A percentile compares a stretch with the other conserved stretches of the same genome.
These are phyloP conservation scores for Trichomonas tenax DNA, from an alignment of 208 protist species.

Conservation along the genomic window DNA sequence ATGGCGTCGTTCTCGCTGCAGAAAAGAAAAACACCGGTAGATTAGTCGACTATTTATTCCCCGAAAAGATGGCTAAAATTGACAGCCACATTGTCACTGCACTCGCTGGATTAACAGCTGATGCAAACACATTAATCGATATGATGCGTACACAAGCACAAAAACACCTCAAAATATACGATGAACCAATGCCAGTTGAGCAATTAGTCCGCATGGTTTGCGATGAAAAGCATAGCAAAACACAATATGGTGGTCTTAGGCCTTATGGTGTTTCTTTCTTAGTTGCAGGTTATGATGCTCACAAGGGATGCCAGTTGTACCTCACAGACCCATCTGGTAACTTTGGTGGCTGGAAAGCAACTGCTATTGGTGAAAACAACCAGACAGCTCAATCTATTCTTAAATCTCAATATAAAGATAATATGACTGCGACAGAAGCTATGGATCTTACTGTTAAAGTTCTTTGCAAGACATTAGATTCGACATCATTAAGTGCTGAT, in stretches of 20 bases:
- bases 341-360: slow-evolving; percentile 76
- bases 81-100: slow-evolving; percentile 55
- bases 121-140: slow-evolving; percentile 94
- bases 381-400: slow-evolving; percentile 81
- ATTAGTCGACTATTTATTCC: slow-evolving; percentile 78
- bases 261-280: slow-evolving; percentile 97
- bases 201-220: slow-evolving; percentile 84
- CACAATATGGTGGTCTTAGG: slow-evolving; percentile 88
- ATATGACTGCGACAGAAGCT: slow-evolving; percentile 59
- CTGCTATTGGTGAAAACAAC: slow-evolving; percentile 89
- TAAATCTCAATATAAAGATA: slow-evolving; percentile 71
- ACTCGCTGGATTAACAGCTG: slow-evolving; percentile 94
- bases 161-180: slow-evolving; percentile 60
- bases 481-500: slow-evolving; percentile 59
- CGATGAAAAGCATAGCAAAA: slow-evolving; percentile 94
- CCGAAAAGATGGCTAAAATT: slow-evolving; percentile 95
- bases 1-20: slow-evolving; percentile 65
- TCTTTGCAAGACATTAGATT: slow-evolving; percentile 93
- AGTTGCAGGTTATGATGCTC: slow-evolving; percentile 85
- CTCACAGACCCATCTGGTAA: slow-evolving; percentile 49
- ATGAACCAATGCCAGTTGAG: slow-evolving; percentile 71
- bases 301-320: slow-evolving; percentile 91
- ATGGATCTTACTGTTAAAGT: slow-evolving; percentile 83
- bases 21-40: slow-evolving; percentile 81
- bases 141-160: slow-evolving; percentile 72